Evolutionary conservation across 495 filamentous ascomycete species (phyloP), one percentile per base, ranked within the genome.

Genomic region (Neurospora sp.): DNA sequence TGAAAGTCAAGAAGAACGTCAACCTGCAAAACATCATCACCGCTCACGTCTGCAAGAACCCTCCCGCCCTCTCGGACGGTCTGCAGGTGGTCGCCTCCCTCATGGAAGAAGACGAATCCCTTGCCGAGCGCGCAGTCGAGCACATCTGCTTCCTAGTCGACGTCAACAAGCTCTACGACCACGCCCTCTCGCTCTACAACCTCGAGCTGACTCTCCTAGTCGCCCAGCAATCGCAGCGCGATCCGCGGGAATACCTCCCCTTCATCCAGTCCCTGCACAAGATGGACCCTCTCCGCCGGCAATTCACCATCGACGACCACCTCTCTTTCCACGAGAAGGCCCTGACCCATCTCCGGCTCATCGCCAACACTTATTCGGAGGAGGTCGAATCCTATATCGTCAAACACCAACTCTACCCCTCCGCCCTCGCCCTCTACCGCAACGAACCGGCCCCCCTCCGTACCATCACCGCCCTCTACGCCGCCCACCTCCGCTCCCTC

Each of bases 101-200:
- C 54, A 89, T 92, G 86, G 88, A 86, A 70, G 84, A 90, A 76
- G 86, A 90, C 39, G 82, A 90, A 39, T 84, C 90, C 19, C 84
- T 94, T 74, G 91, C 91, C 5, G 93, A 98, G 75, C 89, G 90
- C 79, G 94, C 94, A 1, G 91, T 97, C 43, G 94, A 96, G 78
- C 96, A 99, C 76, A 97, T 98, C 75, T 98, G 94, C 85, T 99
- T 98, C 84, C 85, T 99, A 54, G 92, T 93, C 1, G 96, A 99
- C 82, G 90, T 96, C 24, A 96, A 97, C 78, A 89, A 88, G 71
- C 88, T 99, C n/a, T 99, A 96, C 78, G 92, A 97, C 73, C 91
- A 93, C 72, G 92, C 96, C 8, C 85, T 99, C 19, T 94, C 94
- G 31, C 83, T 98, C 3, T 98, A 99, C 78, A 89, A 97, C 77